These are phyloP conservation scores for Metschnikowia gelsemii DNA, from an alignment of 805 yeast genomes.

Conservation along the genomic window DNA sequence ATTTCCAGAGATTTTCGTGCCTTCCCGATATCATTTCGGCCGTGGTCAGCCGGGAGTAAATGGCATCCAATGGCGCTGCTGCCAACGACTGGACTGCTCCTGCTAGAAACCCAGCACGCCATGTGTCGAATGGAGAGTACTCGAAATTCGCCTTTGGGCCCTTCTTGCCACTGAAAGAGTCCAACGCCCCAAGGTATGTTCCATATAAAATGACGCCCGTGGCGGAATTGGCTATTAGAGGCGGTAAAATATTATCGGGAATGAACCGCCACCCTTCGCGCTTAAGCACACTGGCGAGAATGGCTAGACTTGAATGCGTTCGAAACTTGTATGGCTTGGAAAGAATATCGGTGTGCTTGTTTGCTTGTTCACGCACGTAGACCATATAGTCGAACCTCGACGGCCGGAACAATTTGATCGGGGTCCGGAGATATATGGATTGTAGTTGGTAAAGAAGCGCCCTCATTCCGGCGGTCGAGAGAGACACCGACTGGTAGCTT, in stretches of 20 bases:
- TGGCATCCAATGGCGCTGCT: constrained; percentile 92
- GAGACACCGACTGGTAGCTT: constrained; percentile 58
- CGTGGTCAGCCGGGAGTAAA: constrained; percentile 76
- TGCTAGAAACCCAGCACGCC: constrained; percentile 80
- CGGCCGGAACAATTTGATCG: constrained; percentile 84
- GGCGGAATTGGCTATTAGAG: constrained; percentile 83
- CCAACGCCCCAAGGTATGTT: constrained; percentile 63
- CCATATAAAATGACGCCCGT: constrained; percentile 86
- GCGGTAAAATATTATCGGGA: constrained; percentile 84
- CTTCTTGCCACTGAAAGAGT: constrained; percentile 23
- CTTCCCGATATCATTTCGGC: constrained; percentile 67
- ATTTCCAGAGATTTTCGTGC: constrained; percentile 73
- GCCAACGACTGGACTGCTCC: constrained; percentile 87
- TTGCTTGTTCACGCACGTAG: constrained; percentile 53
- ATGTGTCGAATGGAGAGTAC: constrained; percentile 49
- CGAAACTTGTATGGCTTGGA: constrained; percentile 52
- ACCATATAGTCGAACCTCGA: constrained; percentile 85
- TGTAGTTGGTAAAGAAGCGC: constrained; percentile 80
- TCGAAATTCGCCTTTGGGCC: constrained; percentile 12
- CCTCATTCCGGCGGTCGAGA: constrained; percentile 81
- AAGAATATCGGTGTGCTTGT: constrained; percentile 44
- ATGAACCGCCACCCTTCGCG: constrained; percentile 84
- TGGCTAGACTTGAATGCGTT: constrained; percentile 79
- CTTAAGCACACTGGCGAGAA: constrained; percentile 66
- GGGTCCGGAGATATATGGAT: constrained; percentile 74